Base-by-base conservation (phyloP, 2,329 filamentous ascomycete species). In the Sporothrix luriei region DNA sequence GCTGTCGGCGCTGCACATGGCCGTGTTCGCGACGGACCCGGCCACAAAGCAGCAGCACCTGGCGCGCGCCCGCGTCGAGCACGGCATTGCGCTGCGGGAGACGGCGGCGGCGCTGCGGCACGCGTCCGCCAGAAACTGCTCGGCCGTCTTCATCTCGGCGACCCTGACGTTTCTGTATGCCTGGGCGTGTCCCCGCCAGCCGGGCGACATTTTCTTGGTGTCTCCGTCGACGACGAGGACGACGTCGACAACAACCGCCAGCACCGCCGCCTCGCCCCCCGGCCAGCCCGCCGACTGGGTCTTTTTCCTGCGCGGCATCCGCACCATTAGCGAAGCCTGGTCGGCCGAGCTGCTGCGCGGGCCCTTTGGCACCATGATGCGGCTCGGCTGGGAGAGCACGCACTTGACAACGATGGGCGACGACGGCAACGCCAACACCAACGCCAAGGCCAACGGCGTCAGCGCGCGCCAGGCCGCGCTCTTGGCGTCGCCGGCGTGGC, bases 1-100 rank as follows among this genome's bases (percentile, higher is more conserved):
- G 7, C 73, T 86, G 9, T 80, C 83, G 1, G 83, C 83, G 0
- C 75, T 85, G 2, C 84, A 87, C 71, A 76, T 86, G 3, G 81
- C 83, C 1, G 77, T 78, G 51, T 61, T 61, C 19, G 21, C 57
- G 10, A 24, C 57, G n/a, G 57, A 61, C 57, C n/a, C 38, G 10
- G 79, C 78, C 52, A 77, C 77, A 9, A 79, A 78, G 0, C 77
- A 79, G 7, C 77, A 75, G 49, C 13, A 48, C 3, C n/a, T 46
- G 24, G 33, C 57, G 51, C n/a, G 52, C 3, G 62, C 48, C 13
- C 59, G 16, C 9, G 14, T 16, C 6, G 62, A 51, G 19, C 62
- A 52, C 62, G 26, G 10, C 29, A 40, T 57, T 3, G 66, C 76
- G 76, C 24, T 77, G 79, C n/a, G 40, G 40, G 59, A 26, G 0